phyloP scores from a whole-genome alignment of 306 rosid species.

The Heteromeles arbutifolia region DNA sequence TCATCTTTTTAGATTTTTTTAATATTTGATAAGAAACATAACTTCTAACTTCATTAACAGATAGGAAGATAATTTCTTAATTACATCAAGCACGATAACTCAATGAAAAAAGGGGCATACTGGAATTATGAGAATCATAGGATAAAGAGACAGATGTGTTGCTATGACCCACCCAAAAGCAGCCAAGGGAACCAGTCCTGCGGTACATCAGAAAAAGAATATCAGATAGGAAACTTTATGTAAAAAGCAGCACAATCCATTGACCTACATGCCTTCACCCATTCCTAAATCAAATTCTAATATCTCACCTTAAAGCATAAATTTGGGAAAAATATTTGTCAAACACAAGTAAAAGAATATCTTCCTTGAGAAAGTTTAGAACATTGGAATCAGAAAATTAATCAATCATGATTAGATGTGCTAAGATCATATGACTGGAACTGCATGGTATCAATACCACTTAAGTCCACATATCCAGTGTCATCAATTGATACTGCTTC shows the following conservation, averaged over 20 bases:
- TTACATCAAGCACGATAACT: neutral
- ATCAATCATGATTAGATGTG: neutral
- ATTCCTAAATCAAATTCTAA: neutral
- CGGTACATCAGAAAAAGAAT: constrained; percentile 29
- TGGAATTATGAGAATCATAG: constrained; percentile 69
- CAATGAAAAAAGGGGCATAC: constrained; percentile 38
- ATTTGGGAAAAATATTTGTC: neutral
- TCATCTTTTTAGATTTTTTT: neutral
- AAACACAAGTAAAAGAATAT: neutral
- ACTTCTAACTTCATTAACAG: neutral
- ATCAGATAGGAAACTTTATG: constrained; percentile 12
- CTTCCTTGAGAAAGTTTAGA: neutral
- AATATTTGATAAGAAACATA: neutral
- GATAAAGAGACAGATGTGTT: constrained; percentile 85
- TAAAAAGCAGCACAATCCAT: constrained; percentile 8
- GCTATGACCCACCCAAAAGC: constrained; percentile 99
- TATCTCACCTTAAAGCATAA: neutral
- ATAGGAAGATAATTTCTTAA: neutral
- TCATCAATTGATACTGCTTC: neutral
- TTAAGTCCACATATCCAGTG: neutral
- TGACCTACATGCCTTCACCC: neutral
- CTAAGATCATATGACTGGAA: neutral
- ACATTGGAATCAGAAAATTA: neutral
- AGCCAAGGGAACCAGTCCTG: constrained; percentile 71
- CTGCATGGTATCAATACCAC: neutral